phyloP scores from a whole-genome alignment of 805 yeast species.

The Saccharomycopsis sp. region DNA sequence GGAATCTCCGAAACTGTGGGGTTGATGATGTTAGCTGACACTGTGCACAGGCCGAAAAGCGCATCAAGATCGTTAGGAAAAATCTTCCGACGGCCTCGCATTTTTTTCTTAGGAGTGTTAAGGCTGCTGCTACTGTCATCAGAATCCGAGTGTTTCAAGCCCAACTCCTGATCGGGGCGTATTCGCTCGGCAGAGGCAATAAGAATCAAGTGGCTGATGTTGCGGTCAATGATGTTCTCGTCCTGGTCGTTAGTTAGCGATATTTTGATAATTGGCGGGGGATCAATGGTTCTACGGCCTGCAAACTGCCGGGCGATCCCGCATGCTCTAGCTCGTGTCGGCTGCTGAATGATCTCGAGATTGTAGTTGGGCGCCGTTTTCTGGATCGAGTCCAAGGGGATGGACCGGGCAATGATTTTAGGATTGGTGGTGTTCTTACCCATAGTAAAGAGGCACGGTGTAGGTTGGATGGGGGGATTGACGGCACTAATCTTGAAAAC shows the following conservation, averaged over 20 bases:
- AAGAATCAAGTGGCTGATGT: slow-evolving; percentile 14
- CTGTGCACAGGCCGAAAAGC: slow-evolving; percentile 24
- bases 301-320: slow-evolving; percentile 30
- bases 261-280: slow-evolving; percentile 29
- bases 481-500: no score
- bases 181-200: slow-evolving; percentile 14
- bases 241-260: slow-evolving; percentile 20
- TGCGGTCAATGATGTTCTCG: slow-evolving; percentile 28
- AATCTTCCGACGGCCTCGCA: not conserved
- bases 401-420: not conserved
- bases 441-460: no score
- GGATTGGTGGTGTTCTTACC: not conserved
- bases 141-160: slow-evolving; percentile 25
- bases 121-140: slow-evolving; percentile 1
- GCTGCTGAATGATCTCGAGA: slow-evolving; percentile 27
- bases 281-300: slow-evolving; percentile 31
- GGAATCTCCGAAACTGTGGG: slow-evolving; percentile 21
- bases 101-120: slow-evolving; percentile 5
- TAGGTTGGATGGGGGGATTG: no score
- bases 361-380: slow-evolving; percentile 5
- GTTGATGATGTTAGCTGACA: slow-evolving; percentile 23
- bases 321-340: slow-evolving; percentile 30
- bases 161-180: slow-evolving; percentile 17
- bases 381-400: not conserved
- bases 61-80: slow-evolving; percentile 3